A percentile compares a stretch with the other conserved stretches of the same genome.
These are phyloP conservation scores for Tympanopsis confertula DNA, from an alignment of 2,329 filamentous ascomycete genomes.

Conservation along the genomic window DNA sequence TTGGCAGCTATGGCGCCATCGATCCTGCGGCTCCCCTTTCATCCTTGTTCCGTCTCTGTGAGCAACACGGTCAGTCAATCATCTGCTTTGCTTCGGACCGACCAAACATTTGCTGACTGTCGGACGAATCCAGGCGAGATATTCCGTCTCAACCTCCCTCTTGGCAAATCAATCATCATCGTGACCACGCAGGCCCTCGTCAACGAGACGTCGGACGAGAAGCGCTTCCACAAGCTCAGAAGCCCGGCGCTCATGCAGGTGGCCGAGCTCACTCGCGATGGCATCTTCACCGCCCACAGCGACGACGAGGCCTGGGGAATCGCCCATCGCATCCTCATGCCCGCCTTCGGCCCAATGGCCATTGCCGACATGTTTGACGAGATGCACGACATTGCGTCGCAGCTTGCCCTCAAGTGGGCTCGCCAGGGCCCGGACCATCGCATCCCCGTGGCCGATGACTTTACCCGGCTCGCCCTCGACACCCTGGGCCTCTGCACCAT, in stretches of 20 bases:
- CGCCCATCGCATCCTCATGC: slow-evolving; percentile 53
- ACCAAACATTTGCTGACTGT: neutral
- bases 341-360: slow-evolving; percentile 57
- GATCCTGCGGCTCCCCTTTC: slow-evolving; percentile 42
- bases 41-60: slow-evolving; percentile 43
- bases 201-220: slow-evolving; percentile 54
- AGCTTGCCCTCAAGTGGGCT: slow-evolving; percentile 59
- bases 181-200: slow-evolving; percentile 41
- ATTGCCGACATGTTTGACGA: slow-evolving; percentile 60
- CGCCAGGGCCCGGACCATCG: slow-evolving; percentile 43
- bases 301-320: slow-evolving; percentile 53
- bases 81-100: slow-evolving; percentile 1
- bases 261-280: slow-evolving; percentile 48
- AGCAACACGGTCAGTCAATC: slow-evolving; percentile 49
- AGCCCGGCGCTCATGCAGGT: slow-evolving; percentile 29
- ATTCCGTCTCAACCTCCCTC: slow-evolving; percentile 41
- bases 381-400: slow-evolving; percentile 56
- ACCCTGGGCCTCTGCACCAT: slow-evolving; percentile 62
- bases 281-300: slow-evolving; percentile 47
- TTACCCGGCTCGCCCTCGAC: slow-evolving; percentile 63
- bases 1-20: slow-evolving; percentile 57
- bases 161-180: slow-evolving; percentile 33
- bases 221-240: slow-evolving; percentile 49
- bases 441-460: slow-evolving; percentile 54
- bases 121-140: slow-evolving; percentile 36